Conservation (phyloP, 768 basidiomycete species). For the Tulasnella sp. region DNA sequence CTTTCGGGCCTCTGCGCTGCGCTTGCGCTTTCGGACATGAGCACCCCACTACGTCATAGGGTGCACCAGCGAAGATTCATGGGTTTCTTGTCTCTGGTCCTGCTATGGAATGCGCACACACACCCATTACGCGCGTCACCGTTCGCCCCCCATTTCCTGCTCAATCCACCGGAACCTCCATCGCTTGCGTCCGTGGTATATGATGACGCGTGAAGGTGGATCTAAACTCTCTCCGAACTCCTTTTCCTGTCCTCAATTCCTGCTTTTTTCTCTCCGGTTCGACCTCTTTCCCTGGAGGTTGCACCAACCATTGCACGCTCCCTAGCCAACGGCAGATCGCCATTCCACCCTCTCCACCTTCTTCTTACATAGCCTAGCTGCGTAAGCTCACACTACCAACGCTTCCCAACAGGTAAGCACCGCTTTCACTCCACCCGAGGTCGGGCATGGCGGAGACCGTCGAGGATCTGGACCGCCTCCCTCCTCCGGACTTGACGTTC, state of each 20-base stretch:
- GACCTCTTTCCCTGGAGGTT: neutral
- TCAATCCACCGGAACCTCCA: neutral
- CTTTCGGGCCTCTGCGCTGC: slow-evolving; percentile 10
- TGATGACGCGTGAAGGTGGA: neutral
- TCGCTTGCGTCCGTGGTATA: neutral
- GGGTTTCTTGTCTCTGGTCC: neutral
- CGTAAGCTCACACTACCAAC: neutral
- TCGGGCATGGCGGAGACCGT: neutral
- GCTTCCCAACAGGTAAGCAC: neutral
- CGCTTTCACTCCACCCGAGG: slow-evolving; percentile 7
- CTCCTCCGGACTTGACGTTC: neutral
- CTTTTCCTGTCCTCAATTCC: neutral
- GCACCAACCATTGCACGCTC: neutral
- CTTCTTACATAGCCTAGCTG: neutral
- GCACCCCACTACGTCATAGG: slow-evolving; percentile 21
- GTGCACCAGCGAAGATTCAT: neutral
- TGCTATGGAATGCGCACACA: neutral
- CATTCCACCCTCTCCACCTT: neutral
- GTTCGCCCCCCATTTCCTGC: neutral
- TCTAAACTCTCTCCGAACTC: neutral
- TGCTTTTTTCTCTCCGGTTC: slow-evolving; percentile 2
- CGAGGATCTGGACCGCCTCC: slow-evolving; percentile 8
- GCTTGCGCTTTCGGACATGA: neutral
- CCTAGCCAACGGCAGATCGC: neutral
- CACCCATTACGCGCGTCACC: neutral